Base-by-base conservation (phyloP, 805 yeast species). In the Kodamaea leandrae region DNA sequence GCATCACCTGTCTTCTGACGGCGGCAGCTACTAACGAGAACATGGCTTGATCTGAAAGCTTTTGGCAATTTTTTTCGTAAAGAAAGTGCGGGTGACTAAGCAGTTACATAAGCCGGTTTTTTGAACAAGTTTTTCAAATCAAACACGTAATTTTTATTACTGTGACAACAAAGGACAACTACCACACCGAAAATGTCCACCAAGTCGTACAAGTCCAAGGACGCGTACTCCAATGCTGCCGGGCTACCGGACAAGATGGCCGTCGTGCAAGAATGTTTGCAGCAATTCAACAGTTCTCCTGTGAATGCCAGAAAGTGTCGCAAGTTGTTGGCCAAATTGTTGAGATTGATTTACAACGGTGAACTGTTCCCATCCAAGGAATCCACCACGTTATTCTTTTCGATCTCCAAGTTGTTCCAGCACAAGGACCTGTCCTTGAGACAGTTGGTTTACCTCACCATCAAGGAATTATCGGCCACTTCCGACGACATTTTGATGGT, bases 401-500 rank as follows among this genome's bases (percentile, higher is more conserved):
- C 96, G 9, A 86, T 91, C 55, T 88, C 97, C 36, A 91, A 91
- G 68, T 74, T 93, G 54, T 93, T 93, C 63, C 99, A 93, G 61
- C 96, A 91, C 64, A 86, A 82, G 61, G 90, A 86, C 58, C 80
- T 85, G 13, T 73, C 88, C 0, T 76, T 93, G 59, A 83, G 99
- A 64, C 99, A 93, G 68, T 77, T 86, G 70, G 96, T 91, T 13
- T 93, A 91, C 58, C 72, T 93, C 61, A 91, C 96, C 12, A 89
- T 91, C 64, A 93, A 93, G 69, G 97, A 91, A 63, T 76, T 93
- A 48, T 78, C 91, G 37, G 66, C 82, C 14, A 77, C 84, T 48
- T 87, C 96, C 15, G 86, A 87, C 52, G 97, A 93, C 64, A 88
- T 89, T 43, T 77, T 93, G 63, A 93, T 93, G 98, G 97, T 91